Conservation (phyloP, 140 eudicot species). For the Senecio squalidus region DNA sequence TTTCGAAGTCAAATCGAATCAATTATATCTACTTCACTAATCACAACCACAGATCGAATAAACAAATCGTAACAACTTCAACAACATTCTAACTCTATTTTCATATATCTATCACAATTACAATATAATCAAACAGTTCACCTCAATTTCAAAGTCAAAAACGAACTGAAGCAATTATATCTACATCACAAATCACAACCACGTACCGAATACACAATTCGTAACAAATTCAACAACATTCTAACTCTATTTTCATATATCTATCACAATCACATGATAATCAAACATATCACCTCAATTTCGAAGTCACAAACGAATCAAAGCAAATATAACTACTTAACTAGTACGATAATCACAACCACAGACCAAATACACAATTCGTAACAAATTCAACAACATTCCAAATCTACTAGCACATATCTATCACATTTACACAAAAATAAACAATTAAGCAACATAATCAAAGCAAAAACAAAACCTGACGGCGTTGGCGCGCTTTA, state of each 20-base stretch:
- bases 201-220: neutral
- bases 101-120: neutral
- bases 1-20: too few relatives aligned
- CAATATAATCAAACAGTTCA: neutral
- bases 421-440: neutral
- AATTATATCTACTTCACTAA: too few relatives aligned
- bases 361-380: neutral
- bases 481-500: slow-evolving; percentile 82
- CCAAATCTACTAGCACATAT: neutral
- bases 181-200: too few relatives aligned
- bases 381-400: neutral
- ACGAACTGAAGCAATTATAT: too few relatives aligned
- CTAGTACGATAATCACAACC: too few relatives aligned
- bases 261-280: neutral
- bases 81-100: neutral
- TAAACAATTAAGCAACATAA: neutral
- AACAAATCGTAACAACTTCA: neutral
- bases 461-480: slow-evolving; percentile 34
- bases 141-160: too few relatives aligned
- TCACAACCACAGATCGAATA: neutral
- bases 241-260: neutral
- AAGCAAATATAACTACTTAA: neutral
- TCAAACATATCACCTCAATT: slow-evolving; percentile 9
- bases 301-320: neutral
- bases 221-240: neutral